Evolutionary conservation across 2,329 filamentous ascomycete genomes (phyloP).

Genomic region (Ceratocystis harringtonii): DNA sequence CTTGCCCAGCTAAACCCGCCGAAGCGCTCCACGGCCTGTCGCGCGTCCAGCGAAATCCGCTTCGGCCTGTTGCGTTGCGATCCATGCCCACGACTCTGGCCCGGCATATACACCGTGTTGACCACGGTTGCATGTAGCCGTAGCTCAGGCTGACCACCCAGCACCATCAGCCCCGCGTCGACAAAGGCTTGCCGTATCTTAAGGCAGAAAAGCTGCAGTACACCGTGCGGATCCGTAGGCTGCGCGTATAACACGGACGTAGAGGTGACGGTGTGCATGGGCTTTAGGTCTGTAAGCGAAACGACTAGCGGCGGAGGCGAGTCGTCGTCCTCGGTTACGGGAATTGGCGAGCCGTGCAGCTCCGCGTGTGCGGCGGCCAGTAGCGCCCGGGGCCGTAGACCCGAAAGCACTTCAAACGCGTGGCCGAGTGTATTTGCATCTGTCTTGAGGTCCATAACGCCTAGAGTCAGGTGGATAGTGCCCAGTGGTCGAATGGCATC

Average conservation of each 20-base stretch:
- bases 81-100: constrained; percentile 17
- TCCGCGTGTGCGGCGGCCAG: constrained; percentile 1
- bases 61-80: constrained; percentile 21
- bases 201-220: constrained; percentile 43
- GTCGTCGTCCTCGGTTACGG: not conserved
- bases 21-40: constrained; percentile 42
- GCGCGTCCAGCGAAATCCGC: constrained; percentile 38
- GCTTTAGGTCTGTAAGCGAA: constrained; percentile 39
- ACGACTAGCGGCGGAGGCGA: constrained; percentile 25
- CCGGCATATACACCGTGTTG: constrained; percentile 64
- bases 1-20: constrained; percentile 56
- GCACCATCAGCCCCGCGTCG: constrained; percentile 37
- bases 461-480: constrained; percentile 73
- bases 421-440: not conserved
- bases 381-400: constrained; percentile 18
- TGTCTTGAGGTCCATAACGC: constrained; percentile 58
- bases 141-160: constrained; percentile 45
- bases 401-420: constrained; percentile 27
- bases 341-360: constrained; percentile 17
- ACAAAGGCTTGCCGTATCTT: constrained; percentile 39
- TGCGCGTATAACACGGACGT: constrained; percentile 51
- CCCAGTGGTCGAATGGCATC: constrained; percentile 61
- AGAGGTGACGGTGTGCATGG: constrained; percentile 44
- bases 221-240: constrained; percentile 37
- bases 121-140: constrained; percentile 72